These are phyloP conservation scores for Chlorencoelia australis DNA, from an alignment of 2,329 filamentous ascomycete species.

Conservation along the genomic window DNA sequence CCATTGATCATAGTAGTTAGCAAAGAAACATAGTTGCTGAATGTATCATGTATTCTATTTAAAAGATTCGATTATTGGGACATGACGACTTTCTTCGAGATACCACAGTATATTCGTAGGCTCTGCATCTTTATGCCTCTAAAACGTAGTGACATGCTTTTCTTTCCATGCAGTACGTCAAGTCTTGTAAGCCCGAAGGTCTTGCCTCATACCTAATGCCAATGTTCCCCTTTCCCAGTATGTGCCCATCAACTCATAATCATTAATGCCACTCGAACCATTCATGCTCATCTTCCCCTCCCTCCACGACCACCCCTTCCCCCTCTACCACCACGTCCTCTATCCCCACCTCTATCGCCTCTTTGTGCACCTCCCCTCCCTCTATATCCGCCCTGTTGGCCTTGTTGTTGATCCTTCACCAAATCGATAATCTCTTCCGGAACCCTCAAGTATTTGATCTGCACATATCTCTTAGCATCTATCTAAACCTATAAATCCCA, in stretches of 20 bases:
- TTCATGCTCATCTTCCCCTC: constrained; percentile 20
- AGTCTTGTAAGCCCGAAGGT: too few species aligned
- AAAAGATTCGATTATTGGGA: too few species aligned
- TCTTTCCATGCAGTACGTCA: too few species aligned
- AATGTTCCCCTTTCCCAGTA: not conserved
- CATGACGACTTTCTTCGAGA: too few species aligned
- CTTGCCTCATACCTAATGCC: too few species aligned
- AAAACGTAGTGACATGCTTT: too few species aligned
- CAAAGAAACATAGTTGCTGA: too few species aligned
- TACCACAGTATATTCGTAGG: too few species aligned
- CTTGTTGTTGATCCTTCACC: constrained; percentile 74
- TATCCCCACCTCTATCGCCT: constrained; percentile 38
- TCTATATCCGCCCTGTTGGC: constrained; percentile 39
- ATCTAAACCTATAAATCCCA: not conserved
- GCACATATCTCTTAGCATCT: constrained; percentile 7
- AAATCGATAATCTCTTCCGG: constrained; percentile 94
- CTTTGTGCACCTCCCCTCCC: constrained; percentile 54
- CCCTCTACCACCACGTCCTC: constrained; percentile 29
- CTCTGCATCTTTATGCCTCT: too few species aligned
- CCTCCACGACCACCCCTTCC: constrained; percentile 18
- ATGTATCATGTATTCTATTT: too few species aligned
- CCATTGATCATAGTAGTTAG: too few species aligned
- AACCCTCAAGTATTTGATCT: constrained; percentile 95
- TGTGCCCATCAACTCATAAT: not conserved
- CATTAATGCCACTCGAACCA: constrained; percentile 1